Evolutionary conservation across 192 early-diverging fungal genomes (phyloP).

Genomic region (Jimgerdemannia flammicorona): DNA sequence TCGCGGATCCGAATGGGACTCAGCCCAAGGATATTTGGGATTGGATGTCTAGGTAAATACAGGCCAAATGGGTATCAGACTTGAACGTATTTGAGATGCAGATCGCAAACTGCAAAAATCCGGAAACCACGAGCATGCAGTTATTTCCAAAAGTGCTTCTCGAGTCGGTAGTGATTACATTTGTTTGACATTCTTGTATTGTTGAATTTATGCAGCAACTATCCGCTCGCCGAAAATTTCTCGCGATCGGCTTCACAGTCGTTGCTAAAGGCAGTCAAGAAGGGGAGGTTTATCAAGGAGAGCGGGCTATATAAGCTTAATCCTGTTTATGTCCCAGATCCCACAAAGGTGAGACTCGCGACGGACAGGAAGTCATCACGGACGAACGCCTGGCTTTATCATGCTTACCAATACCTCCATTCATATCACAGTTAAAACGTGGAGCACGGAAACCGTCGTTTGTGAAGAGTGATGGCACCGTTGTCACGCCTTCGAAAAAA

Average conservation of each 20-base stretch:
- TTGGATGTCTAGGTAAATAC: slow-evolving; percentile 39
- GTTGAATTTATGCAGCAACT: slow-evolving; percentile 20
- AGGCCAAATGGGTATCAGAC: neutral
- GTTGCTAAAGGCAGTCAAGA: slow-evolving; percentile 45
- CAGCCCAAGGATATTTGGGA: slow-evolving; percentile 41
- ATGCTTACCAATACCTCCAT: neutral
- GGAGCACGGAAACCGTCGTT: slow-evolving; percentile 17
- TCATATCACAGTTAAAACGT: slow-evolving; percentile 6
- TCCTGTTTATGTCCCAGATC: slow-evolving; percentile 34
- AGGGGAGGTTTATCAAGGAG: slow-evolving; percentile 39
- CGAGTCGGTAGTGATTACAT: too few relatives aligned
- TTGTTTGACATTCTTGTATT: too few relatives aligned
- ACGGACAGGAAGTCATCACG: neutral
- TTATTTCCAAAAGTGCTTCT: too few relatives aligned
- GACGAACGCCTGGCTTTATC: neutral
- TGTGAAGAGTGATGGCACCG: slow-evolving; percentile 10
- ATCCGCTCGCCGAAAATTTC: slow-evolving; percentile 40
- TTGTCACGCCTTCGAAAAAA: slow-evolving; percentile 10
- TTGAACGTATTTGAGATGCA: neutral
- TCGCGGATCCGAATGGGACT: slow-evolving; percentile 35
- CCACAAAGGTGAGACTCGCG: slow-evolving; percentile 21
- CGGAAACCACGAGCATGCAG: too few relatives aligned
- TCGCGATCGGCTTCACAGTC: slow-evolving; percentile 42
- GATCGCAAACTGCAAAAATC: too few relatives aligned
- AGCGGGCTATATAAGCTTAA: slow-evolving; percentile 42